These are phyloP conservation scores for Leptographium procerum DNA, from an alignment of 2,329 filamentous ascomycete species.

Conservation along the genomic window DNA sequence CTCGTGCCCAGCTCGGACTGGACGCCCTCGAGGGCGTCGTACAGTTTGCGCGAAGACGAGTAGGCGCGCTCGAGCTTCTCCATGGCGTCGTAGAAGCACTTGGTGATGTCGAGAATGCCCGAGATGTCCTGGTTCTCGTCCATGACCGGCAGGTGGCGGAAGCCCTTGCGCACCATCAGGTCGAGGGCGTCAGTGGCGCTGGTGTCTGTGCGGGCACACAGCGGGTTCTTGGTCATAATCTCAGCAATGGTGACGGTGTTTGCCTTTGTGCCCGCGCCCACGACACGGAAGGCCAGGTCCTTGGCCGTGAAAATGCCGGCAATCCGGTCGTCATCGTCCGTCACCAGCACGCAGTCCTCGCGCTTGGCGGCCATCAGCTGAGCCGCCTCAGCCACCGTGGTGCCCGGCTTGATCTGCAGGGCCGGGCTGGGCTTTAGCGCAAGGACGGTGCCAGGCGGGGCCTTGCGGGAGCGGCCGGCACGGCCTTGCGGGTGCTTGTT, in stretches of 20 bases:
- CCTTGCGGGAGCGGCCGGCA: constrained; percentile 79
- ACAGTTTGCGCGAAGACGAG: constrained; percentile 93
- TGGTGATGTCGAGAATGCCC: constrained; percentile 95
- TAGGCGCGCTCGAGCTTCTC: constrained; percentile 98
- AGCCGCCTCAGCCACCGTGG: constrained; percentile 88
- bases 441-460: constrained; percentile 89
- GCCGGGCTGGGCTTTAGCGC: constrained; percentile 91
- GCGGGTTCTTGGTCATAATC: constrained; percentile 99
- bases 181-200: constrained; percentile 96
- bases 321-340: constrained; percentile 94
- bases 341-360: constrained; percentile 95
- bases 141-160: constrained; percentile 96
- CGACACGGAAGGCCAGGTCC: constrained; percentile 93
- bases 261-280: constrained; percentile 81
- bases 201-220: constrained; percentile 93
- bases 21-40: constrained; percentile 93
- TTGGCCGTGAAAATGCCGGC: constrained; percentile 98
- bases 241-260: constrained; percentile 86
- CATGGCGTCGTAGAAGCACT: constrained; percentile 99
- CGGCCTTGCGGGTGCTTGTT: constrained; percentile 66
- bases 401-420: constrained; percentile 91
- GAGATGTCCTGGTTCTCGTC: constrained; percentile 99
- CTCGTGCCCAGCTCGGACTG: constrained; percentile 93
- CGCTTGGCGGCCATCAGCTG: constrained; percentile 98
- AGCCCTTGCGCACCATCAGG: constrained; percentile 96